Conservation (phyloP, 805 yeast genomes). For the Yamadazyma phyllophila region DNA sequence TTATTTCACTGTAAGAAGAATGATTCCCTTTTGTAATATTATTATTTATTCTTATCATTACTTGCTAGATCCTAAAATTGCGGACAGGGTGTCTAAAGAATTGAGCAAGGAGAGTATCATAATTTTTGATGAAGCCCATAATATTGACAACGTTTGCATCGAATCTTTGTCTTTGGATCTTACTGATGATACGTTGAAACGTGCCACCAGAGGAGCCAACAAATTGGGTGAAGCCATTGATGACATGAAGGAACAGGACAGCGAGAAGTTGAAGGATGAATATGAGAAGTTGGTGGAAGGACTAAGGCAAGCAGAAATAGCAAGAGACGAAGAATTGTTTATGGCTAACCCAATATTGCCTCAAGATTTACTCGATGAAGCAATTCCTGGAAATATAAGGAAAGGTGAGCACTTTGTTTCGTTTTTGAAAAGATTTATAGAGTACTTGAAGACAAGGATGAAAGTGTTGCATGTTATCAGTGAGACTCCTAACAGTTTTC, state of each 20-base stretch:
- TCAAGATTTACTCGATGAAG: constrained; percentile 81
- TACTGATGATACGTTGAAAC: constrained; percentile 83
- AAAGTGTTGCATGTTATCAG: constrained; percentile 95
- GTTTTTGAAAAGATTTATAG: constrained; percentile 87
- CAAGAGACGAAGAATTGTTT: constrained; percentile 59
- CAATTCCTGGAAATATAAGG: constrained; percentile 95
- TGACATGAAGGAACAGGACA: constrained; percentile 77
- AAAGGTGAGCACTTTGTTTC: constrained; percentile 97
- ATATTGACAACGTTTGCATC: constrained; percentile 97
- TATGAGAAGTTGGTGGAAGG: constrained; percentile 91
- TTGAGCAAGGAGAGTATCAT: constrained; percentile 89
- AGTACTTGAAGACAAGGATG: constrained; percentile 94
- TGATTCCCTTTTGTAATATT: constrained; percentile 92
- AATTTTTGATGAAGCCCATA: constrained; percentile 98
- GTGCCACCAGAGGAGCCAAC: constrained; percentile 85
- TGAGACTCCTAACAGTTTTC: constrained; percentile 93
- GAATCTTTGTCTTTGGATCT: constrained; percentile 90
- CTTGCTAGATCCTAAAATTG: constrained; percentile 92
- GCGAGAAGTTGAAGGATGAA: constrained; percentile 82
- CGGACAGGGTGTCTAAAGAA: constrained; percentile 91
- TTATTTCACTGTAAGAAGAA: constrained; percentile 94
- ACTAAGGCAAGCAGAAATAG: constrained; percentile 73
- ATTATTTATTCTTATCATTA: constrained; percentile 96
- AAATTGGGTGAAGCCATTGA: constrained; percentile 79
- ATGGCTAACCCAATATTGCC: constrained; percentile 88